A percentile compares a stretch with the other conserved stretches of the same genome.
Evolutionary conservation across 352 stramenopile species (phyloP).

Genomic region (Nothophytophthora sp.): DNA sequence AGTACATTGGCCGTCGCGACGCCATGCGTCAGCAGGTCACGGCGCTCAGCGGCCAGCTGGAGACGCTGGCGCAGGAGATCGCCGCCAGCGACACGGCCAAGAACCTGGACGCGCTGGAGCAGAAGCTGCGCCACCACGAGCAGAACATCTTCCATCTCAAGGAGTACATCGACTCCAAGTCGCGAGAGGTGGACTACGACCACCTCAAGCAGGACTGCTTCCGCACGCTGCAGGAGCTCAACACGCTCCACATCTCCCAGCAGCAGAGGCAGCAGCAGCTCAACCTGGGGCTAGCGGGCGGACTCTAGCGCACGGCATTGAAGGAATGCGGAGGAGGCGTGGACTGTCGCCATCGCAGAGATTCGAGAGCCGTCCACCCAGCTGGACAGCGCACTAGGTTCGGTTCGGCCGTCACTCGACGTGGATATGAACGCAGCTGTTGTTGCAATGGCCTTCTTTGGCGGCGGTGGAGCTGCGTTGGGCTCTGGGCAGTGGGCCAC

Average conservation of each 20-base stretch:
- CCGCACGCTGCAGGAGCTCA: slow-evolving; percentile 72
- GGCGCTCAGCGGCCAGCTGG: slow-evolving; percentile 56
- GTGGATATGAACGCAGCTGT: too few species aligned
- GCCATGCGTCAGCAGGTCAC: slow-evolving; percentile 87
- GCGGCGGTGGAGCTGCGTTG: too few species aligned
- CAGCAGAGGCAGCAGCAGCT: slow-evolving; percentile 32
- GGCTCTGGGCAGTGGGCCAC: too few species aligned
- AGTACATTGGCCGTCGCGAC: slow-evolving; percentile 85
- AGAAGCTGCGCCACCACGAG: slow-evolving; percentile 91
- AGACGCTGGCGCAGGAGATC: slow-evolving; percentile 77
- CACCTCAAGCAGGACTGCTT: slow-evolving; percentile 83
- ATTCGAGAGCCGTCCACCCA: too few species aligned
- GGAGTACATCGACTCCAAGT: slow-evolving; percentile 90
- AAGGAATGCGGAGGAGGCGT: background rate
- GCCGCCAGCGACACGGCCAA: slow-evolving; percentile 78
- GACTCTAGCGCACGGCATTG: slow-evolving; percentile 10
- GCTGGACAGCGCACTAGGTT: too few species aligned
- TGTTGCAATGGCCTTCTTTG: too few species aligned
- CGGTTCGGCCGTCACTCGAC: too few species aligned
- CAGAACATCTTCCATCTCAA: slow-evolving; percentile 93
- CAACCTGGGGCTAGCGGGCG: slow-evolving; percentile 18
- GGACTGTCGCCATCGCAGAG: background rate
- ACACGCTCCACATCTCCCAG: slow-evolving; percentile 67
- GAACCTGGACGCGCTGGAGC: slow-evolving; percentile 83
- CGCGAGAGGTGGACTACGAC: slow-evolving; percentile 90